Conservation (phyloP, 228 moss, liverwort and hornwort genomes). For the Sphagnum magellanicum region DNA sequence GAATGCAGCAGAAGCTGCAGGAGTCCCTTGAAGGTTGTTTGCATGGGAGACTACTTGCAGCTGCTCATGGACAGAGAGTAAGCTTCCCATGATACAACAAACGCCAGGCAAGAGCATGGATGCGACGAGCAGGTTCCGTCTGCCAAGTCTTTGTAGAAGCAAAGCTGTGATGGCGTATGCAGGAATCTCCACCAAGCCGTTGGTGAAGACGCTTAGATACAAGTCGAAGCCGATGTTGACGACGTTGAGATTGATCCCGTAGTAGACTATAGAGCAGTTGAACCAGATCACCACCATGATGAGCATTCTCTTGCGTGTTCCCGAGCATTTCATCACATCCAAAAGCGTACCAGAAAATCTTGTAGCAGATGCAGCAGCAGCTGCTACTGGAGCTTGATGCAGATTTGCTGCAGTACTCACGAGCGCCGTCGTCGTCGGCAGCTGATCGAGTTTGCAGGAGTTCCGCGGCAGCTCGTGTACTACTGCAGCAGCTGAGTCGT, state of each 20-base stretch:
- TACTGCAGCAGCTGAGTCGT: no score
- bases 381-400: no score
- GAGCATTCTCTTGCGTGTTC: constrained; percentile 21
- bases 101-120: constrained; percentile 18
- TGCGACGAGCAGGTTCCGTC: constrained; percentile 9
- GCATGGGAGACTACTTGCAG: no score
- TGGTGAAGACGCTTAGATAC: constrained; percentile 27
- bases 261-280: constrained; percentile 22
- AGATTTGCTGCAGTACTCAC: no score
- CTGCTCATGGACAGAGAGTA: not conserved
- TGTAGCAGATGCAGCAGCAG: not conserved
- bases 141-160: constrained; percentile 16
- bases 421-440: no score
- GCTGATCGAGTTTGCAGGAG: no score
- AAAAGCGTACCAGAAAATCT: constrained; percentile 11
- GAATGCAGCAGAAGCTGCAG: no score
- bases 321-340: constrained; percentile 16
- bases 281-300: constrained; percentile 41
- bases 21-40: no score
- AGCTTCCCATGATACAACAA: constrained; percentile 22
- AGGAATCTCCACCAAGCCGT: constrained; percentile 32
- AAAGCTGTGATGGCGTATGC: constrained; percentile 22
- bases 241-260: constrained; percentile 36
- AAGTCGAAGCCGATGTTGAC: constrained; percentile 34
- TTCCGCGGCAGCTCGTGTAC: no score